Percentiles rank a stretch among this genome's conserved stretches.
Conservation (phyloP, 352 stramenopile genomes). For the Phytopythium sindhum region DNA sequence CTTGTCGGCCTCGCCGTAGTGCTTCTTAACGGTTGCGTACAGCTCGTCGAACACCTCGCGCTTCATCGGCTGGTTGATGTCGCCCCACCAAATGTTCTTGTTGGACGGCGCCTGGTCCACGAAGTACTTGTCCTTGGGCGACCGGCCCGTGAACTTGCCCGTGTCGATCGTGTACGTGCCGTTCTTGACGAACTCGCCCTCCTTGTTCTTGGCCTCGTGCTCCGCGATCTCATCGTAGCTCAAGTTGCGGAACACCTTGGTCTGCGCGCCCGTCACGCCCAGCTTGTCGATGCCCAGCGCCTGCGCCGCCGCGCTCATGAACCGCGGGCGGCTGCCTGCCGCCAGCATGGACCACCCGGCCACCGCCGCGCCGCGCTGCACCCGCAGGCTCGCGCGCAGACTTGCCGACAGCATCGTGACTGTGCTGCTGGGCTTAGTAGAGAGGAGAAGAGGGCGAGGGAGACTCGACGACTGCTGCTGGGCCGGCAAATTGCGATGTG, state of each 20-base stretch:
- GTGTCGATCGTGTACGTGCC: slow-evolving; percentile 97
- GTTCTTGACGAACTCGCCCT: slow-evolving; percentile 88
- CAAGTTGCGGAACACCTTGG: slow-evolving; percentile 94
- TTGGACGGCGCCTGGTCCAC: slow-evolving; percentile 91
- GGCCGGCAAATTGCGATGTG: slow-evolving; percentile 43
- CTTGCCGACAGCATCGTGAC: slow-evolving; percentile 50
- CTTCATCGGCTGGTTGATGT: slow-evolving; percentile 94
- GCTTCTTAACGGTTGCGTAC: slow-evolving; percentile 90
- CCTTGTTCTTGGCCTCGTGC: slow-evolving; percentile 94
- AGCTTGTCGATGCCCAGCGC: slow-evolving; percentile 82
- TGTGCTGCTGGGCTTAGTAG: not conserved
- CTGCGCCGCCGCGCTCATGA: slow-evolving; percentile 39
- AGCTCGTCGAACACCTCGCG: slow-evolving; percentile 95
- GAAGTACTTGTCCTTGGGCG: slow-evolving; percentile 98
- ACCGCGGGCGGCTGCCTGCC: slow-evolving; percentile 26
- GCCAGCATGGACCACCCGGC: slow-evolving; percentile 25
- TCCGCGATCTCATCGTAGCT: slow-evolving; percentile 94
- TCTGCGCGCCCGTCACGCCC: slow-evolving; percentile 87
- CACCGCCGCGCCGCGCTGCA: slow-evolving; percentile 41
- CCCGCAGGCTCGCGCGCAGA: slow-evolving; percentile 50
- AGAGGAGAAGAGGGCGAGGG: not conserved
- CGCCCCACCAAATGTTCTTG: slow-evolving; percentile 96
- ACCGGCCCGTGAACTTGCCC: slow-evolving; percentile 98
- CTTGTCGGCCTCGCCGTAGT: slow-evolving; percentile 93
- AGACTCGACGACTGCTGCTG: slow-evolving; percentile 3